phyloP scores from a whole-genome alignment of 305 asterid genomes.

The Rubia tinctorum region DNA sequence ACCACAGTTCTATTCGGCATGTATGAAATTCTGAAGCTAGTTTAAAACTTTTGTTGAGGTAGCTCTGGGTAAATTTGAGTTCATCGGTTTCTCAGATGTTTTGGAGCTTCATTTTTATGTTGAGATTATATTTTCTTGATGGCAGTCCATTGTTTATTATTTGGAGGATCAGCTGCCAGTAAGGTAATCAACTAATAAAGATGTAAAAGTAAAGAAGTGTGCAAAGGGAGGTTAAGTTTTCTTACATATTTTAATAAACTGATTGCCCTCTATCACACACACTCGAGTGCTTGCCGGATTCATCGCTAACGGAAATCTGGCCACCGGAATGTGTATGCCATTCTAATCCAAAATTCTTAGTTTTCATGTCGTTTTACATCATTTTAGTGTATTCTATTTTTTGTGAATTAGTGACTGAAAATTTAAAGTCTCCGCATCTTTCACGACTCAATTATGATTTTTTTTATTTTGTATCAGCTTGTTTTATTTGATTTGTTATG shows the following conservation, averaged over 20 bases:
- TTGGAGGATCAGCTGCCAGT: background rate
- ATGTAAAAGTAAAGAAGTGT: background rate
- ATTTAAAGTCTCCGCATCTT: too few relatives aligned
- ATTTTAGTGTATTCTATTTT: too few relatives aligned
- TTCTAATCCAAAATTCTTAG: too few relatives aligned
- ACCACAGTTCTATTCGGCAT: background rate
- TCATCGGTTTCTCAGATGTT: slow-evolving; percentile 1
- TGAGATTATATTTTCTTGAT: background rate
- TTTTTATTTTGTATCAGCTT: too few relatives aligned
- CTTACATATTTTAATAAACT: background rate
- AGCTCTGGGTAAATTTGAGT: background rate
- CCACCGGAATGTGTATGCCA: too few relatives aligned
- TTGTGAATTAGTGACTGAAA: too few relatives aligned
- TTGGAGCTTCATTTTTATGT: background rate
- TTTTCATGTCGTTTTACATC: too few relatives aligned
- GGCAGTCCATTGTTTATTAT: background rate
- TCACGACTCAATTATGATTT: too few relatives aligned
- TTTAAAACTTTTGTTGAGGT: background rate
- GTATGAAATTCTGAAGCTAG: background rate
- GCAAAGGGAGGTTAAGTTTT: background rate
- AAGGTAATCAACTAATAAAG: background rate
- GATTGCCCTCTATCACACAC: too few relatives aligned
- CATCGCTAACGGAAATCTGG: too few relatives aligned
- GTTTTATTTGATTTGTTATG: too few relatives aligned
- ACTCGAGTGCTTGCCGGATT: too few relatives aligned